Base-by-base conservation (phyloP, 2,329 filamentous ascomycete genomes). In the Aspergillus ustus region DNA sequence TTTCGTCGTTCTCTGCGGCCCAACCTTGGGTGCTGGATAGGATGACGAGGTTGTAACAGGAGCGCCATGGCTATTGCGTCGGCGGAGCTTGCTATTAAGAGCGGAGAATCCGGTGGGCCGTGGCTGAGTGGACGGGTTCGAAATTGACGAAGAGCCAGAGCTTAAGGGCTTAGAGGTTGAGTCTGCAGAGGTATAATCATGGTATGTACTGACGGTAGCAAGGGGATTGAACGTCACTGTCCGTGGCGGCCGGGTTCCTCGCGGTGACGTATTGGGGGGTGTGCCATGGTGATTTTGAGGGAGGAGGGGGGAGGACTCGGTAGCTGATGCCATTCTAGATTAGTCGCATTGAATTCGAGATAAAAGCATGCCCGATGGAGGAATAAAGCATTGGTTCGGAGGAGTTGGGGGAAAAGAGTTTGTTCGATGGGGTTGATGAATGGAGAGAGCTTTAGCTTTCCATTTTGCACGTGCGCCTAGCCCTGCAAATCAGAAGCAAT, bases 1-100 rank as follows among this genome's bases (percentile, higher is more conserved):
- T 78, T 97, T 96, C 25, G 93, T 96, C 60, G 93, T 98, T 76
- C 95, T 84, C 76, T 99, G 95, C 0, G 95, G 94, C 2, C 95
- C 95, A 61, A 97, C 92, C 79, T 98, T 97, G 56, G 84, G 79
- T 19, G 74, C 69, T 1, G 80, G 76, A n/a, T 75, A 69, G 7
- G 73, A 69, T 3, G 81, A 77, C 40, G 77, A 76, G 40, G 76
- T 73, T 1, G 80, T 75, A 20, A 75, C 77, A 19, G 87, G 81
- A 57, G 87, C 82, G 57, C 91, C 89, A 70, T 92, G 89, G 77
- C 92, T 96, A 72, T 97, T 95, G 66, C 93, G 87, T 71, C 94
- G 85, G 58, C 92, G 89, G 51, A 97, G 83, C 78, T 93, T 96
- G 84, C 84, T 94, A 78, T 97, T 97, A 68, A 97, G 80, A 3